Evolutionary conservation across 768 basidiomycete species (phyloP), one percentile per base, ranked within the genome.

Genomic region (Asterophora parasitica): DNA sequence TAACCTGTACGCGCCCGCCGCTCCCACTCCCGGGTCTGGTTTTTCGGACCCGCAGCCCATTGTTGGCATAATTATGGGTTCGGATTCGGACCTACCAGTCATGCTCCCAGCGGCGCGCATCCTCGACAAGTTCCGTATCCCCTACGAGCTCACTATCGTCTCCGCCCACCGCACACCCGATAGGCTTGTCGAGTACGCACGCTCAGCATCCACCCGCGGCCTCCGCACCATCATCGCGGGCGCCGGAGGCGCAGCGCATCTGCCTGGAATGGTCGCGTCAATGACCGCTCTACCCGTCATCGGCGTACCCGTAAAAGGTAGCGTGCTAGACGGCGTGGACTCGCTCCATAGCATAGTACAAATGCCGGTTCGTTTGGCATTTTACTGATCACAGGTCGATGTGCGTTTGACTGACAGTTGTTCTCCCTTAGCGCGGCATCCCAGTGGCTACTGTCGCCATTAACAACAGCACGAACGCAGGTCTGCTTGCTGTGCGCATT

Each of bases 391-490:
- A 6, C 23, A 3, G 23, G 23, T 23, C 23, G 23, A 6, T 6
- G 6, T 6, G 23, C 23, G 23, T 23, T 23, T 23, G 23, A 23
- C 23, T 23, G 3, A 23, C 23, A 9, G 12, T 31, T 12, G 30
- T 31, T 31, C 30, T 31, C 9, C 46, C 58, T 45, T 44, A 96
- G 94, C 81, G 95, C 31, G 96, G 95, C 13, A 88, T 98, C 49
- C 96, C 96, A 3, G 92, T 95, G 11, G 96, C 96, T 4, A 97
- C 95, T 2, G 93, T 97, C 13, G 95, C 94, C 0, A 97, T 98
- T 64, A 92, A 94, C 65, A 96, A 96, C 58, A 82, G 88, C 13
- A 90, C 82, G 47, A 99, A 98, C 60, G 96, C 94, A 0, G 96
- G 85, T 1, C 70, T 99, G 1, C 78, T 98, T 11, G 93, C 95